Evolutionary conservation across 768 basidiomycete species (phyloP), one percentile per base, ranked within the genome.

Genomic region (Amanita subjunquillea): DNA sequence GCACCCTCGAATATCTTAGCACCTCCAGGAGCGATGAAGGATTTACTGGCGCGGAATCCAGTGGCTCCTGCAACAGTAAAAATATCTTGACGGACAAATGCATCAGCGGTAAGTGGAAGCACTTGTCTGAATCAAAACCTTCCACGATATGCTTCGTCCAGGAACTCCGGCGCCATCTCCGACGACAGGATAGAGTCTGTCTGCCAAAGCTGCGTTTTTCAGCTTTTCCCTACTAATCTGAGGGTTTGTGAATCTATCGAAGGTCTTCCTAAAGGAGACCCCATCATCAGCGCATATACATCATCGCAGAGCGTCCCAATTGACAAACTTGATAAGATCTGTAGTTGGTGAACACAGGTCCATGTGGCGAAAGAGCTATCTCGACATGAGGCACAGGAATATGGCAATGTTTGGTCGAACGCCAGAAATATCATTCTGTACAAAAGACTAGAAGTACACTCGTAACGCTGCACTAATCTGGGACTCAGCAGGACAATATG

Each of bases 401-500:
- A 29, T 39, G 38, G 38, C 4, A 29, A 15, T 50, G 38, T 50
- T 50, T 38, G 37, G 34, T 41, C 32, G 6, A 48, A 23, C 36
- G 22, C 22, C 20, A 15, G 25, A 40, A 23, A 41, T 23, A 51
- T 25, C 30, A 42, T 15, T 25, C 38, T 39, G 7, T 37, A 39
- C 38, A 39, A 39, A 39, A 17, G 41, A 37, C 63, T 63, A 91
- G 59, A 91, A 86, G 65, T 83, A 71, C 40, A 91, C 79, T 42
- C 76, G 77, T 52, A 87, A 57, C 3, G 86, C 87, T 29, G 68
- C 64, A 34, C 63, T 64, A 32, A 79, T 65, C 40, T 64, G 67
- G 4, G 88, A 87, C 65, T 96, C 94, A 9, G 79, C 68, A 9
- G 95, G 95, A 63, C 95, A 97, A 65, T 97, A 97, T 5, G 95